Evolutionary conservation across 1,139 yeast species (phyloP).

Genomic region (Nakaseomyces kungkrabaensis): DNA sequence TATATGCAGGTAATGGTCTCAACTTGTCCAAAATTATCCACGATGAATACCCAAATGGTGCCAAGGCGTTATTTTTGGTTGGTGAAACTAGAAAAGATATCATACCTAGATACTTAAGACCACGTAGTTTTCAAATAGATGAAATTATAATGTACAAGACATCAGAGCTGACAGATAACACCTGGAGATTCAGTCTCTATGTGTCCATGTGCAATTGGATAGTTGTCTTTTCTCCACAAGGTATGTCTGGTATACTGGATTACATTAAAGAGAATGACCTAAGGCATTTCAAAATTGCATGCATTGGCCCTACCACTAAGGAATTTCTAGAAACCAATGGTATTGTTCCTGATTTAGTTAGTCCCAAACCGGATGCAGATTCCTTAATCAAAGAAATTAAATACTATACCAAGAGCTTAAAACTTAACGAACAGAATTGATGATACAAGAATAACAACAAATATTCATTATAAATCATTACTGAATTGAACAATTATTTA

Average conservation of each 20-base stretch:
- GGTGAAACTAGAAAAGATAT: slow-evolving; percentile 80
- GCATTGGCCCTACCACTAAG: slow-evolving; percentile 91
- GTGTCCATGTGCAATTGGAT: slow-evolving; percentile 42
- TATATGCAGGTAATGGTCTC: slow-evolving; percentile 71
- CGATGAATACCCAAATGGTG: slow-evolving; percentile 28
- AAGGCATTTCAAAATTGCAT: slow-evolving; percentile 43
- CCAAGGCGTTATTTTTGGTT: slow-evolving; percentile 52
- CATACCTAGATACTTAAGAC: slow-evolving; percentile 51
- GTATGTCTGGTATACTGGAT: slow-evolving; percentile 54
- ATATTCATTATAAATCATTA: too few relatives aligned
- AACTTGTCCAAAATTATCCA: slow-evolving; percentile 57
- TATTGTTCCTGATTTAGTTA: slow-evolving; percentile 52
- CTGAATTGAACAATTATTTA: too few relatives aligned
- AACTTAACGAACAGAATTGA: not conserved
- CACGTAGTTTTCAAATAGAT: slow-evolving; percentile 39
- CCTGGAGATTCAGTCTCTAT: slow-evolving; percentile 31
- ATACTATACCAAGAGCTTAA: not conserved
- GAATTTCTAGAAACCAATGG: slow-evolving; percentile 45
- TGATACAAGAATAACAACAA: not conserved
- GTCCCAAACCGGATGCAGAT: slow-evolving; percentile 63
- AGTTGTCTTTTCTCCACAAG: slow-evolving; percentile 87
- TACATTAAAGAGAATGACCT: slow-evolving; percentile 28
- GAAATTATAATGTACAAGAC: slow-evolving; percentile 71
- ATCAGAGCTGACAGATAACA: slow-evolving; percentile 38
- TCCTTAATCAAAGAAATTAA: slow-evolving; percentile 38